Percentiles rank a stretch among this genome's conserved stretches.
Conservation (phyloP, 1,139 yeast species). For the Geotrichum reessii region DNA sequence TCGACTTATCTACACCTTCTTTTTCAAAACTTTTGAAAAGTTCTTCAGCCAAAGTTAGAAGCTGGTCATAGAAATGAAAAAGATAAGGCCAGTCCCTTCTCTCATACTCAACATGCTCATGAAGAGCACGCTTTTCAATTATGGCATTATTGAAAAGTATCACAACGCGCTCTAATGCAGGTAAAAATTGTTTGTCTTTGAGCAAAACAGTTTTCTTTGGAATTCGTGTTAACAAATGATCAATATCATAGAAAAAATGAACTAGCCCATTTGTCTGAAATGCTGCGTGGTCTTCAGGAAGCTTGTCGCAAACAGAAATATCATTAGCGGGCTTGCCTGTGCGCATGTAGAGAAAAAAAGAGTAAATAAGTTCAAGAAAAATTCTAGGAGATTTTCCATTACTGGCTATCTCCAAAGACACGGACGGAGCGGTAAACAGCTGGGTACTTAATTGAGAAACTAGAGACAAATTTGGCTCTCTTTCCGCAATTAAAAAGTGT, state of each 20-base stretch:
- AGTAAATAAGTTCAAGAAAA: conserved; percentile 61
- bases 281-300: conserved; percentile 27
- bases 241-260: conserved; percentile 76
- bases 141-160: conserved; percentile 73
- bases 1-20: not conserved
- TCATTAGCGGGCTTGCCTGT: conserved; percentile 43
- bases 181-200: conserved; percentile 50
- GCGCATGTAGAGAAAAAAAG: not conserved
- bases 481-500: conserved; percentile 59
- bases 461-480: conserved; percentile 78
- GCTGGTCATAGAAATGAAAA: not conserved
- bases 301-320: conserved; percentile 41
- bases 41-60: not conserved
- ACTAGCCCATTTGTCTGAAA: conserved; percentile 77
- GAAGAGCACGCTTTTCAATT: conserved; percentile 63
- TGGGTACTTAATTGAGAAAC: conserved; percentile 77
- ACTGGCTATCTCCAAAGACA: conserved; percentile 54
- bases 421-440: conserved; percentile 75
- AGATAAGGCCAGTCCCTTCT: conserved; percentile 56
- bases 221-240: conserved; percentile 68
- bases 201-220: conserved; percentile 41
- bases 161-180: conserved; percentile 22
- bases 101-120: conserved; percentile 85
- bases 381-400: conserved; percentile 49
- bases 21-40: not conserved